Conservation (phyloP, 2,329 filamentous ascomycete species). For the Pestalotiopsis sp. region DNA sequence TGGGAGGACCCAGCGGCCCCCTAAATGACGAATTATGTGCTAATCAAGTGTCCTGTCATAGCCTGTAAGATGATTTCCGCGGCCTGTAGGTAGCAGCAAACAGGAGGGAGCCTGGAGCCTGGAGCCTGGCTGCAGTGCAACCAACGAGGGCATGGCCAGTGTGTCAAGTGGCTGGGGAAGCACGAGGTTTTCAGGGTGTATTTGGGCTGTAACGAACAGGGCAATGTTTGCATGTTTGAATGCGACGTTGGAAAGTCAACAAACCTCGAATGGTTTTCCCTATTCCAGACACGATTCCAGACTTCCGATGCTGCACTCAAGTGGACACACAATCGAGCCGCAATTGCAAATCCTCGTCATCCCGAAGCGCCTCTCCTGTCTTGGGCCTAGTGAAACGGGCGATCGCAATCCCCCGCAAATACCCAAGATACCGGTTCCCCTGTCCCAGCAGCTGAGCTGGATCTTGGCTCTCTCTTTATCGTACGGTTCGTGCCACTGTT, state of each 20-base stretch:
- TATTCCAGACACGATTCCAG: no score
- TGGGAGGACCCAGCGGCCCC: not conserved
- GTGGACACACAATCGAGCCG: not conserved
- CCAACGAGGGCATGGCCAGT: not conserved
- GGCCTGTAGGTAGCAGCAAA: not conserved
- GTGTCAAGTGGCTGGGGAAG: no score
- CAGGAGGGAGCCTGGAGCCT: not conserved
- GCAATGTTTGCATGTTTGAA: no score
- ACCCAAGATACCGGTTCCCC: not conserved
- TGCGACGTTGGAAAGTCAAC: no score
- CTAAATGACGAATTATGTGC: not conserved
- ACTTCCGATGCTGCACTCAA: not conserved
- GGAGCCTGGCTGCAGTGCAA: not conserved
- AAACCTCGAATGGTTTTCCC: no score
- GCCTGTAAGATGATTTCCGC: not conserved
- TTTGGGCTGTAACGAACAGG: no score
- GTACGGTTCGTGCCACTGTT: not conserved
- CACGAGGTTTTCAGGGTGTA: no score
- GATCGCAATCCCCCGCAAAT: not conserved
- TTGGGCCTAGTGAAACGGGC: not conserved
- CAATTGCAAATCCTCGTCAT: not conserved
- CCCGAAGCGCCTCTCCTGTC: not conserved
- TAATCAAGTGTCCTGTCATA: not conserved
- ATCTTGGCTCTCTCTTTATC: not conserved
- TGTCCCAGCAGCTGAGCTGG: not conserved